A percentile compares a stretch with the other conserved stretches of the same genome.
Conservation (phyloP, 2,329 filamentous ascomycete genomes). For the Penicillium crustosum region DNA sequence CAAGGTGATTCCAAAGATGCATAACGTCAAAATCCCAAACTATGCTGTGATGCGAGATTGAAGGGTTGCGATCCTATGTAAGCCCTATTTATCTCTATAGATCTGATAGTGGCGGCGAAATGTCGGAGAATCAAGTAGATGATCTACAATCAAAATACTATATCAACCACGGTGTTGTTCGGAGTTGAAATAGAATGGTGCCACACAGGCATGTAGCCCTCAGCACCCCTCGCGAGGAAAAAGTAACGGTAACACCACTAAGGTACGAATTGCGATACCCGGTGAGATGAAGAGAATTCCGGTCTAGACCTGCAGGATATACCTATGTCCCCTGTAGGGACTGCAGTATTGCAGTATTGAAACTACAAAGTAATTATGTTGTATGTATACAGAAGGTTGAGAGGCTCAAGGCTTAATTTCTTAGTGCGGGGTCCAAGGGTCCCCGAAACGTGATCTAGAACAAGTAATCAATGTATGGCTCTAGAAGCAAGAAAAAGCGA, state of each 20-base stretch:
- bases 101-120: background rate
- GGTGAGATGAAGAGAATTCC: background rate
- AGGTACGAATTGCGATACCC: slow-evolving; percentile 3
- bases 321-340: too few relatives aligned
- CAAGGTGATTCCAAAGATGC: slow-evolving; percentile 17
- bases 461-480: too few relatives aligned
- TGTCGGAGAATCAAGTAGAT: background rate
- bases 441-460: too few relatives aligned
- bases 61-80: background rate
- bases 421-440: background rate
- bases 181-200: background rate
- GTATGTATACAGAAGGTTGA: too few relatives aligned
- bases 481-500: too few relatives aligned
- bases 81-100: background rate
- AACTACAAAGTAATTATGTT: too few relatives aligned
- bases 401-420: background rate
- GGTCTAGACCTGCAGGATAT: background rate
- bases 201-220: background rate
- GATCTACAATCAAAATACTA: background rate
- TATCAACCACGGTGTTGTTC: background rate
- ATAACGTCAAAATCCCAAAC: slow-evolving; percentile 13
- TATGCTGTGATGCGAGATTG: background rate
- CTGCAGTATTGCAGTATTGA: too few relatives aligned
- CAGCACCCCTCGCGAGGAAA: slow-evolving; percentile 4
- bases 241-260: slow-evolving; percentile 24